Percentiles rank a stretch among this genome's conserved stretches.
Evolutionary conservation across 2,329 filamentous ascomycete genomes (phyloP).

Genomic region (Coniochaeta sp.): DNA sequence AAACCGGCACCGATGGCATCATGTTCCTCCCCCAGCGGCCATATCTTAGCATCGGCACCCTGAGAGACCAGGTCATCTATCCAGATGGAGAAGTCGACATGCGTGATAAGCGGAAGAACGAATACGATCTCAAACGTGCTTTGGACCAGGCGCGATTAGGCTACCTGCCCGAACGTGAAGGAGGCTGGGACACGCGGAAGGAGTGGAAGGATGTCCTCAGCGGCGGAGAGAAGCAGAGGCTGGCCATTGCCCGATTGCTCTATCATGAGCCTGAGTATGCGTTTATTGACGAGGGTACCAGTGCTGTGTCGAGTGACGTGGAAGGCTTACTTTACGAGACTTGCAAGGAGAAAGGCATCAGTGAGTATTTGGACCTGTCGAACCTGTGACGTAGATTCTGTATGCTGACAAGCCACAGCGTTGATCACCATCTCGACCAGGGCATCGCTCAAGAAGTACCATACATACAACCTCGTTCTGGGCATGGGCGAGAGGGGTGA

Average conservation of each 20-base stretch:
- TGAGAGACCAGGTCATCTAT: conserved; percentile 96
- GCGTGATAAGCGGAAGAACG: conserved; percentile 69
- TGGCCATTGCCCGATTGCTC: conserved; percentile 81
- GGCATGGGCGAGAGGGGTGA: conserved; percentile 74
- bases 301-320: conserved; percentile 87
- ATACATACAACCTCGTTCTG: conserved; percentile 82
- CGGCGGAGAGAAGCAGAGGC: conserved; percentile 93
- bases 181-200: conserved; percentile 93
- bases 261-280: conserved; percentile 95
- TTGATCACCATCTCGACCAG: conserved; percentile 94
- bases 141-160: conserved; percentile 80
- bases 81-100: conserved; percentile 93
- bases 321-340: conserved; percentile 90
- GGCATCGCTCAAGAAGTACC: conserved; percentile 90
- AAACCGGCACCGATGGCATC: conserved; percentile 77
- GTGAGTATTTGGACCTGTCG: conserved; percentile 44
- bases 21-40: conserved; percentile 97
- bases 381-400: neutral
- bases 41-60: conserved; percentile 83
- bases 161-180: conserved; percentile 85
- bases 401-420: conserved; percentile 37
- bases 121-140: conserved; percentile 68
- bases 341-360: conserved; percentile 89
- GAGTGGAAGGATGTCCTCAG: conserved; percentile 99
- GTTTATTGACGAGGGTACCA: conserved; percentile 92